These are phyloP conservation scores for Entrophospora sp. DNA, from an alignment of 192 early-diverging fungal genomes.

Conservation along the genomic window DNA sequence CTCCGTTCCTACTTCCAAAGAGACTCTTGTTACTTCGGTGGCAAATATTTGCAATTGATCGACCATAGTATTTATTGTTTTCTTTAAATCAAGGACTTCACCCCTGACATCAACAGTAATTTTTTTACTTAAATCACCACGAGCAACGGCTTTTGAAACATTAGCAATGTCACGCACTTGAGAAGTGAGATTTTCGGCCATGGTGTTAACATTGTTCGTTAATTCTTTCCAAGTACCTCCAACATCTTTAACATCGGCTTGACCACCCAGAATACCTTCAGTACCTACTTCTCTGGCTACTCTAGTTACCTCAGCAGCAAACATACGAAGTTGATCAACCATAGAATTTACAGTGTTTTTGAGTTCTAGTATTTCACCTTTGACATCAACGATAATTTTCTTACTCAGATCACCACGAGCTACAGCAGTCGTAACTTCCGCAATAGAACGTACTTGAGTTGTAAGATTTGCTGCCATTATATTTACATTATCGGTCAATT, in stretches of 20 bases:
- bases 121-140: slow-evolving; percentile 58
- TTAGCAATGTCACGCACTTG: slow-evolving; percentile 62
- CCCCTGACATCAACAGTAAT: slow-evolving; percentile 56
- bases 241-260: slow-evolving; percentile 46
- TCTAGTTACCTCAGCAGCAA: slow-evolving; percentile 56
- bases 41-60: slow-evolving; percentile 53
- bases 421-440: slow-evolving; percentile 58
- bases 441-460: slow-evolving; percentile 59
- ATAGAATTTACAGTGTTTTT: slow-evolving; percentile 59
- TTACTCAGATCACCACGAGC: slow-evolving; percentile 57
- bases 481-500: slow-evolving; percentile 67
- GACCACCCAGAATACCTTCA: slow-evolving; percentile 44
- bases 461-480: slow-evolving; percentile 62
- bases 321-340: slow-evolving; percentile 56
- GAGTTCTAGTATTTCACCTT: slow-evolving; percentile 53
- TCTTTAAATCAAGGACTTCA: slow-evolving; percentile 60
- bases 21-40: slow-evolving; percentile 48
- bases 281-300: slow-evolving; percentile 57
- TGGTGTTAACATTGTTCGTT: slow-evolving; percentile 57
- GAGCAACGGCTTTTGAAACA: slow-evolving; percentile 53
- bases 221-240: slow-evolving; percentile 62
- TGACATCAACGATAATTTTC: slow-evolving; percentile 45
- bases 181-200: slow-evolving; percentile 58
- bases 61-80: slow-evolving; percentile 67
- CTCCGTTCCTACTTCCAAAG: slow-evolving; percentile 45